Conservation (phyloP, 192 early-diverging fungal genomes). For the Coemansia sp. region DNA sequence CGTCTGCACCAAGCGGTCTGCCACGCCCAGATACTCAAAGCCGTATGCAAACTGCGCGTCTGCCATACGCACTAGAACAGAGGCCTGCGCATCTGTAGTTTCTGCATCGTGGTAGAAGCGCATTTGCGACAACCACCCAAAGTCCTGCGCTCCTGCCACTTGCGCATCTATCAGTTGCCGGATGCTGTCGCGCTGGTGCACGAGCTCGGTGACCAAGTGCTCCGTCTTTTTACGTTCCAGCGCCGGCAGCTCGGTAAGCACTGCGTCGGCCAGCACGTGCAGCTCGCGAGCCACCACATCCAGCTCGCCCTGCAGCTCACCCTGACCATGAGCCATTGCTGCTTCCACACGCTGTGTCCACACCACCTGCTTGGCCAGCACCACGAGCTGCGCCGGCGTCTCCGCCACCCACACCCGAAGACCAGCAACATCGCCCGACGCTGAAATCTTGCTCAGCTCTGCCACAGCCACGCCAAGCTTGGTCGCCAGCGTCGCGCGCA, state of each 20-base stretch:
- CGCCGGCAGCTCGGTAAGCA: slow-evolving; percentile 79
- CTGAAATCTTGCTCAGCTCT: slow-evolving; percentile 65
- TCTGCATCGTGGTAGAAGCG: slow-evolving; percentile 83
- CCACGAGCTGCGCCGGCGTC: slow-evolving; percentile 90
- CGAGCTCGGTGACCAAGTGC: slow-evolving; percentile 97
- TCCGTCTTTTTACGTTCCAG: slow-evolving; percentile 94
- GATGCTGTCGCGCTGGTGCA: slow-evolving; percentile 95
- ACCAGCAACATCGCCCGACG: slow-evolving; percentile 49
- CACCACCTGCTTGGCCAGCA: slow-evolving; percentile 83
- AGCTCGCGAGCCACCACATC: slow-evolving; percentile 69
- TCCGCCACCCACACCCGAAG: slow-evolving; percentile 85
- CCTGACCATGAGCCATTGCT: slow-evolving; percentile 54
- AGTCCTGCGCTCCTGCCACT: slow-evolving; percentile 67
- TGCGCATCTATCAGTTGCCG: slow-evolving; percentile 61
- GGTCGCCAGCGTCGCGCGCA: slow-evolving; percentile 82
- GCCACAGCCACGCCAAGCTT: slow-evolving; percentile 69
- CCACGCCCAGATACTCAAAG: slow-evolving; percentile 96
- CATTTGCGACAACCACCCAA: slow-evolving; percentile 95
- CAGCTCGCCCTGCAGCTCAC: slow-evolving; percentile 58
- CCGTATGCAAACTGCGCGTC: slow-evolving; percentile 94
- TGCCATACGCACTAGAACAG: slow-evolving; percentile 85
- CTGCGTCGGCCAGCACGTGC: slow-evolving; percentile 87
- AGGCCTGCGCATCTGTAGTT: slow-evolving; percentile 64
- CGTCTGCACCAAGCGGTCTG: slow-evolving; percentile 97
- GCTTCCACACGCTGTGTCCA: slow-evolving; percentile 91